Conservation (phyloP, 1,139 yeast genomes). For the Blastobotrys indianensis region DNA sequence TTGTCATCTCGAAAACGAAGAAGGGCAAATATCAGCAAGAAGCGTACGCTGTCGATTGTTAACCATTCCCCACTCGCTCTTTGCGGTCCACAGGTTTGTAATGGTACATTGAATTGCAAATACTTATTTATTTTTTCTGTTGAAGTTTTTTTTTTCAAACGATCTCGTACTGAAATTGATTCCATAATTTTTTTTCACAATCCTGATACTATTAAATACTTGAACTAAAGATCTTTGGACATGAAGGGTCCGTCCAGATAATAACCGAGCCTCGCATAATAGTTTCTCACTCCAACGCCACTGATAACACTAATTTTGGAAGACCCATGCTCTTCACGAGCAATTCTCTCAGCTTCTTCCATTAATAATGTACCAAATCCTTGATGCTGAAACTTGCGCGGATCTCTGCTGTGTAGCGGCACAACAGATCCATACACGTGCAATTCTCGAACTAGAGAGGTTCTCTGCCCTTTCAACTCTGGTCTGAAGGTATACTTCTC, state of each 20-base stretch:
- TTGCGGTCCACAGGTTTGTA: too few relatives aligned
- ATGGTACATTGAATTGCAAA: too few relatives aligned
- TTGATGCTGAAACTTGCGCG: constrained; percentile 97
- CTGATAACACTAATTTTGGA: constrained; percentile 87
- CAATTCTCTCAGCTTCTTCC: constrained; percentile 98
- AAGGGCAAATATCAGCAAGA: constrained; percentile 30
- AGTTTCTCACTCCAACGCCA: constrained; percentile 97
- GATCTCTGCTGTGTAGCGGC: constrained; percentile 95
- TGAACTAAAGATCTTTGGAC: constrained; percentile 53
- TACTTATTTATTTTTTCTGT: not conserved
- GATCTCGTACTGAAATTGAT: not conserved
- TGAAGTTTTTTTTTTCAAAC: not conserved
- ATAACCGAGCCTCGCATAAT: constrained; percentile 88
- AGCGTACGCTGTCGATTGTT: constrained; percentile 25
- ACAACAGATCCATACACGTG: constrained; percentile 98
- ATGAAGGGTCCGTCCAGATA: constrained; percentile 92
- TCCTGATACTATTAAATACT: not conserved
- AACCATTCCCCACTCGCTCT: too few relatives aligned
- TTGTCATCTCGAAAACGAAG: constrained; percentile 39
- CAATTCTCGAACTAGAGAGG: constrained; percentile 89
- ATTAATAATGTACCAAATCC: constrained; percentile 95
- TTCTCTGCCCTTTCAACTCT: constrained; percentile 76
- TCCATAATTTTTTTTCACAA: not conserved
- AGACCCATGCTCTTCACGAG: constrained; percentile 92
- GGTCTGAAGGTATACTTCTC: constrained; percentile 86